A percentile compares a stretch with the other conserved stretches of the same genome.
phyloP scores from a whole-genome alignment of 169 alveolate genomes.

The Eimeria necatrix region DNA sequence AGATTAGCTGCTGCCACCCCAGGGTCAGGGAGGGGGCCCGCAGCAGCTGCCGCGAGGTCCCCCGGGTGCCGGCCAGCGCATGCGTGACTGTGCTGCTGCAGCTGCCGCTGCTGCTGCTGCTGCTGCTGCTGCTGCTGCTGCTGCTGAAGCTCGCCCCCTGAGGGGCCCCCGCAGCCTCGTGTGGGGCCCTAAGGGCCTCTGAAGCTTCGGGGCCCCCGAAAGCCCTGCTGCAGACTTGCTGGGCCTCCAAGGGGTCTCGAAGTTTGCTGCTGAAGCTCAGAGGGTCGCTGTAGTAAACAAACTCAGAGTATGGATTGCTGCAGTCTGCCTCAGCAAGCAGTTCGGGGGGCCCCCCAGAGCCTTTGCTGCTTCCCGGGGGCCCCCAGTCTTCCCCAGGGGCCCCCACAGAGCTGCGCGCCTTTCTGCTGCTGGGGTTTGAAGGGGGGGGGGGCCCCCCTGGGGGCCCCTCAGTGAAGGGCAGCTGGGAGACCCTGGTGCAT shows the following conservation, averaged over 20 bases:
- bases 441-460: not conserved
- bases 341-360: not conserved
- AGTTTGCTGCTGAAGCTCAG: conserved; percentile 13
- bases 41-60: conserved; percentile 3
- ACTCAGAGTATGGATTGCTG: not conserved
- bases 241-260: not conserved
- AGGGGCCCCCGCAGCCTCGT: not conserved
- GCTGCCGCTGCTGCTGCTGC: not conserved
- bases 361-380: not conserved
- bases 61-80: not conserved
- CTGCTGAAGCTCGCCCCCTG: not conserved
- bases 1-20: conserved; percentile 1
- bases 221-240: not conserved
- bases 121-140: conserved; percentile 9
- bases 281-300: conserved; percentile 17
- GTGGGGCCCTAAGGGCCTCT: not conserved
- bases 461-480: not conserved
- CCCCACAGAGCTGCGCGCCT: too few species aligned
- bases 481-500: conserved; percentile 29
- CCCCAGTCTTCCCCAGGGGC: not conserved
- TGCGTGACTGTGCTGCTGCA: not conserved
- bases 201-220: not conserved
- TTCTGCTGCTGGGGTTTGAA: not conserved
- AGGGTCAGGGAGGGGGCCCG: conserved; percentile 24
- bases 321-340: not conserved